Percentiles rank a stretch among this genome's conserved stretches.
phyloP scores from a whole-genome alignment of 805 yeast species.

The Saccharomycopsis olivae region DNA sequence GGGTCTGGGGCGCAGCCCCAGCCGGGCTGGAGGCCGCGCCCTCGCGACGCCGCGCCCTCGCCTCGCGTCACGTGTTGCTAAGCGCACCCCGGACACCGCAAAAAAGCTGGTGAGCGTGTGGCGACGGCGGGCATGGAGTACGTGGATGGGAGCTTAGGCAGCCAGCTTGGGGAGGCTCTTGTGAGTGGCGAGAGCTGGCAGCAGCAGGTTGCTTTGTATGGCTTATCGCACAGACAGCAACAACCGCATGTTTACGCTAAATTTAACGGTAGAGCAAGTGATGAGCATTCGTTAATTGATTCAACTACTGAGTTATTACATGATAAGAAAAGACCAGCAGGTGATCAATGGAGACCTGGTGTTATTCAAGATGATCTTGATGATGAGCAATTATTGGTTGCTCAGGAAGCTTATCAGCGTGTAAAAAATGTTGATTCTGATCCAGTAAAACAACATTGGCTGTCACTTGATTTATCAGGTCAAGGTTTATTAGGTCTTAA shows the following conservation, averaged over 20 bases:
- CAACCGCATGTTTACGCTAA: constrained; percentile 75
- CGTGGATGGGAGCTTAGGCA: too few relatives aligned
- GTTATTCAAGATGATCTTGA: constrained; percentile 26
- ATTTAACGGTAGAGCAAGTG: constrained; percentile 20
- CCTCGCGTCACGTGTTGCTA: too few relatives aligned
- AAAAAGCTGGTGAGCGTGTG: too few relatives aligned
- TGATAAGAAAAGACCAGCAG: constrained; percentile 19
- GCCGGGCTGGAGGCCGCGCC: too few relatives aligned
- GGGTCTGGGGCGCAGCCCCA: too few relatives aligned
- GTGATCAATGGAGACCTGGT: constrained; percentile 22
- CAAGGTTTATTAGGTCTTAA: constrained; percentile 67
- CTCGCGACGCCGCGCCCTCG: too few relatives aligned
- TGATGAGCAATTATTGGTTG: constrained; percentile 57
- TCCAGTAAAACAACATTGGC: constrained; percentile 74
- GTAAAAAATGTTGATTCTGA: constrained; percentile 20
- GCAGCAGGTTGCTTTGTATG: constrained; percentile 67
- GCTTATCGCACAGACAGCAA: constrained; percentile 55
- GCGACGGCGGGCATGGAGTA: too few relatives aligned
- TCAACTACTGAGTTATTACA: constrained; percentile 29
- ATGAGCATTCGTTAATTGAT: constrained; percentile 26
- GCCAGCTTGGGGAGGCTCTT: constrained; percentile 26
- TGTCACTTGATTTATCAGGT: constrained; percentile 84
- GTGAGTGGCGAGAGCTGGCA: constrained; percentile 52
- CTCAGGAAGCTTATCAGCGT: constrained; percentile 34
- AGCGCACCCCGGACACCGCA: too few relatives aligned